Conservation (phyloP, 352 stramenopile genomes). For the Aphanomyces invadans region DNA sequence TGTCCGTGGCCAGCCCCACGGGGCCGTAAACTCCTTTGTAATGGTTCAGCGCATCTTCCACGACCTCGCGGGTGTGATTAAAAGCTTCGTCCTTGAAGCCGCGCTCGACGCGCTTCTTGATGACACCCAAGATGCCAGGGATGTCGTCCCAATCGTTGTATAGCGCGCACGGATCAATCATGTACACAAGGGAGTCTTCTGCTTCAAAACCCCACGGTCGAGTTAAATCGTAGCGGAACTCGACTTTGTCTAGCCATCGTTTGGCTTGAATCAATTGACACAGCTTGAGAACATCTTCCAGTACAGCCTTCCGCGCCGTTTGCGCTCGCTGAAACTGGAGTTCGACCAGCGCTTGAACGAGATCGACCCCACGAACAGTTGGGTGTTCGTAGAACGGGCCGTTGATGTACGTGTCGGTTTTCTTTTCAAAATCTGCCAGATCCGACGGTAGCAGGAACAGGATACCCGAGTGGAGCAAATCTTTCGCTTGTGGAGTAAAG, state of each 20-base stretch:
- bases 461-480: constrained; percentile 8
- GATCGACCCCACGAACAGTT: constrained; percentile 39
- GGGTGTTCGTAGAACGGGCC: constrained; percentile 49
- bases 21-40: constrained; percentile 57
- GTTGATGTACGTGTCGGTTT: constrained; percentile 58
- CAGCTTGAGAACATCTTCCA: constrained; percentile 45
- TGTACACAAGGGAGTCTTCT: constrained; percentile 45
- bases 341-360: constrained; percentile 45
- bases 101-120: constrained; percentile 52
- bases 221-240: constrained; percentile 55
- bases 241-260: constrained; percentile 64
- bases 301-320: constrained; percentile 38
- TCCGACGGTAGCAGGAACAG: constrained; percentile 49
- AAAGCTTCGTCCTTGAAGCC: constrained; percentile 61
- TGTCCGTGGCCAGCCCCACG: constrained; percentile 45
- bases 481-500: constrained; percentile 28
- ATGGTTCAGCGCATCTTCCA: constrained; percentile 47
- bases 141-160: constrained; percentile 32
- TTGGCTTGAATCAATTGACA: constrained; percentile 50
- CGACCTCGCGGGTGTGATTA: constrained; percentile 33
- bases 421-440: constrained; percentile 39
- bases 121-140: constrained; percentile 54
- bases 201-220: constrained; percentile 54
- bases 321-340: constrained; percentile 50
- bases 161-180: constrained; percentile 38